Conservation (phyloP, 1,284 basidiomycete genomes). For the Mycena sp. region DNA sequence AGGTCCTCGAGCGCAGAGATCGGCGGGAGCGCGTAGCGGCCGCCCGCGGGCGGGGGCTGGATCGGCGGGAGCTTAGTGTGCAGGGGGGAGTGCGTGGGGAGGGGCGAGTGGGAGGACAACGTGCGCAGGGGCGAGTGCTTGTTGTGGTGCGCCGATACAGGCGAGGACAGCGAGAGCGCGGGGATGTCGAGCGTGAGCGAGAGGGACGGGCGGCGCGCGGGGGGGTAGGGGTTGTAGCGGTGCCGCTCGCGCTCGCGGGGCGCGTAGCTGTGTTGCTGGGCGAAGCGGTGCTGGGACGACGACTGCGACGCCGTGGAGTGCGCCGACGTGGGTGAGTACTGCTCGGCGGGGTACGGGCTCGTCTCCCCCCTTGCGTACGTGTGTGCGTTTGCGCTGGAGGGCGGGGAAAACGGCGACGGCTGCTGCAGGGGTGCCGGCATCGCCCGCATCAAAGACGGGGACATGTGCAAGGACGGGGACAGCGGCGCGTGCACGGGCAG, state of each 20-base stretch:
- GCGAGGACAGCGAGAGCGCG: conserved; percentile 38
- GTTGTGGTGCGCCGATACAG: neutral
- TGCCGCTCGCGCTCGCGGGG: conserved; percentile 32
- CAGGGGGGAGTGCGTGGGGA: conserved; percentile 30
- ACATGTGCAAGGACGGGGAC: neutral
- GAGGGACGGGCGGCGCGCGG: conserved; percentile 25
- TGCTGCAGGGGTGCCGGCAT: conserved; percentile 6
- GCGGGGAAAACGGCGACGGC: conserved; percentile 1
- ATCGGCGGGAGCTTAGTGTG: conserved; percentile 66
- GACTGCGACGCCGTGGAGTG: conserved; percentile 6
- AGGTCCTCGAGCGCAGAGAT: conserved; percentile 73
- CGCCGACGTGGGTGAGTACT: too few species aligned
- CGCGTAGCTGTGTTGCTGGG: too few species aligned
- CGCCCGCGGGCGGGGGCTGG: conserved; percentile 41
- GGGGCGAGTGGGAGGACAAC: conserved; percentile 27
- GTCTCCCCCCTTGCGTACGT: too few species aligned
- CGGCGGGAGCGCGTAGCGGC: conserved; percentile 64
- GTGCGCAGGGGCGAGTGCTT: neutral
- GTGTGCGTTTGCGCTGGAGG: too few species aligned
- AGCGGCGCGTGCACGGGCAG: neutral
- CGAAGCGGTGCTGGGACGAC: conserved; percentile 14
- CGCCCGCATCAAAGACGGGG: neutral
- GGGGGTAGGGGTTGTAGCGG: conserved; percentile 34
- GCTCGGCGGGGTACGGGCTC: too few species aligned
- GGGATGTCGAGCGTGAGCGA: conserved; percentile 49